Conservation (phyloP, 2,329 filamentous ascomycete species). For the Pseudogymnoascus sp. region DNA sequence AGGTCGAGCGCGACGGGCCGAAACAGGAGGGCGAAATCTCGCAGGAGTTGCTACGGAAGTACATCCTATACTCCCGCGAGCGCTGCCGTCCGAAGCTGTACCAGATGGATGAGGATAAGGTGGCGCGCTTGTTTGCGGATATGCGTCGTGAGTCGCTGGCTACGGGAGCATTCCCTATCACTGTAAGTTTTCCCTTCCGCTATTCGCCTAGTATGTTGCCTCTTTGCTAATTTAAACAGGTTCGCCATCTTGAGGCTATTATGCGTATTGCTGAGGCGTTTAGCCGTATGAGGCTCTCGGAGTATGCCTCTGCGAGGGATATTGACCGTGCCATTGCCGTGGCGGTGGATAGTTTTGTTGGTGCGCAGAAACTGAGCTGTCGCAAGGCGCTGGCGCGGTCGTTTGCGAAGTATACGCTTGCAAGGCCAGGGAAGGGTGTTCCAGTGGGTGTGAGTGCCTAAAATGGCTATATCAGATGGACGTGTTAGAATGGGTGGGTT, state of each 20-base stretch:
- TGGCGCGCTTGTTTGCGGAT: conserved; percentile 86
- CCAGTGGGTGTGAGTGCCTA: background rate
- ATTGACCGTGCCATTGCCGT: conserved; percentile 97
- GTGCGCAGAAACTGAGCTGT: conserved; percentile 92
- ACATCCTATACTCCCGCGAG: conserved; percentile 90
- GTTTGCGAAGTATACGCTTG: conserved; percentile 85
- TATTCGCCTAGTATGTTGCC: background rate
- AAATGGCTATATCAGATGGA: background rate
- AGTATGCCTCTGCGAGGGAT: conserved; percentile 83
- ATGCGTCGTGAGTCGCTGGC: conserved; percentile 90
- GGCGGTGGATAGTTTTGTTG: conserved; percentile 91
- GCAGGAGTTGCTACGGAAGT: conserved; percentile 87
- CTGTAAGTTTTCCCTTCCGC: conserved; percentile 50
- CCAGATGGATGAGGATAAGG: conserved; percentile 96
- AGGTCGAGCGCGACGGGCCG: conserved; percentile 50
- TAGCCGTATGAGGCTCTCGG: conserved; percentile 95
- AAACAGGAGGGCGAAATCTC: conserved; percentile 65
- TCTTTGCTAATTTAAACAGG: conserved; percentile 40
- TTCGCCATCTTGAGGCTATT: conserved; percentile 94
- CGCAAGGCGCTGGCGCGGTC: conserved; percentile 92
- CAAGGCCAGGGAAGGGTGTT: conserved; percentile 18
- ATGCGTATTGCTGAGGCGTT: conserved; percentile 93
- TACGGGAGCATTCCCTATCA: conserved; percentile 95
- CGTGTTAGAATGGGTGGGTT: background rate
- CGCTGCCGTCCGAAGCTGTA: conserved; percentile 87